phyloP scores from a whole-genome alignment of 2,329 filamentous ascomycete genomes.

The Fusarium tupiense region DNA sequence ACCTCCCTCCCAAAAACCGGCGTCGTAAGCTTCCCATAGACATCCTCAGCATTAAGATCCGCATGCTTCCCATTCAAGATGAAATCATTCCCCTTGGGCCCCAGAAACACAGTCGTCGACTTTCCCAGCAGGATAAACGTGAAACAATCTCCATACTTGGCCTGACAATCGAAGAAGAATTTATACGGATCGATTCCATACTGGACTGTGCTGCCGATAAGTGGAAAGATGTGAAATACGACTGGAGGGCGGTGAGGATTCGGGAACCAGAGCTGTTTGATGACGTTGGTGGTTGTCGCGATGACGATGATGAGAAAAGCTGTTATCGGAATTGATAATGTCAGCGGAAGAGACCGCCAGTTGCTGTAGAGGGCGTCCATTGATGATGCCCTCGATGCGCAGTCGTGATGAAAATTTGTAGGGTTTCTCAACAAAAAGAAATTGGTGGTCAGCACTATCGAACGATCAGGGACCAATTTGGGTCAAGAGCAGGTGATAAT shows the following conservation, averaged over 20 bases:
- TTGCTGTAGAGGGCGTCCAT: constrained; percentile 9
- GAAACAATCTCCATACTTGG: constrained; percentile 89
- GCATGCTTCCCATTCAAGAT: constrained; percentile 89
- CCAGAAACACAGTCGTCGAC: constrained; percentile 86
- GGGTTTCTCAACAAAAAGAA: background rate
- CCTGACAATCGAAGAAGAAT: constrained; percentile 80
- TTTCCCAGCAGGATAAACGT: constrained; percentile 88
- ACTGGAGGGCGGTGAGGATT: constrained; percentile 83
- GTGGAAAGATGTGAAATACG: constrained; percentile 82
- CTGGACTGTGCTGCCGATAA: constrained; percentile 88
- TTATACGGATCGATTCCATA: constrained; percentile 94
- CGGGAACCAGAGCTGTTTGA: constrained; percentile 80
- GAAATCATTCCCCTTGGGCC: constrained; percentile 86
- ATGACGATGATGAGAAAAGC: constrained; percentile 57
- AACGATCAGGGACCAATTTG: background rate
- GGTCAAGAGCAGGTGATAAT: background rate
- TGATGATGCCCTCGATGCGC: fast-evolving
- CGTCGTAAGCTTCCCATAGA: constrained; percentile 80
- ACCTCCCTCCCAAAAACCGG: constrained; percentile 83
- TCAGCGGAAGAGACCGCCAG: constrained; percentile 10
- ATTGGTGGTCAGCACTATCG: background rate
- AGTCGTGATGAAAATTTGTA: background rate
- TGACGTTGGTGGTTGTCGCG: constrained; percentile 78
- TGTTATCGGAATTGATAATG: constrained; percentile 49
- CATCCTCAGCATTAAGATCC: constrained; percentile 89